Evolutionary conservation across 139 green algal species (phyloP).

Genomic region (Micromonas pusilla): DNA sequence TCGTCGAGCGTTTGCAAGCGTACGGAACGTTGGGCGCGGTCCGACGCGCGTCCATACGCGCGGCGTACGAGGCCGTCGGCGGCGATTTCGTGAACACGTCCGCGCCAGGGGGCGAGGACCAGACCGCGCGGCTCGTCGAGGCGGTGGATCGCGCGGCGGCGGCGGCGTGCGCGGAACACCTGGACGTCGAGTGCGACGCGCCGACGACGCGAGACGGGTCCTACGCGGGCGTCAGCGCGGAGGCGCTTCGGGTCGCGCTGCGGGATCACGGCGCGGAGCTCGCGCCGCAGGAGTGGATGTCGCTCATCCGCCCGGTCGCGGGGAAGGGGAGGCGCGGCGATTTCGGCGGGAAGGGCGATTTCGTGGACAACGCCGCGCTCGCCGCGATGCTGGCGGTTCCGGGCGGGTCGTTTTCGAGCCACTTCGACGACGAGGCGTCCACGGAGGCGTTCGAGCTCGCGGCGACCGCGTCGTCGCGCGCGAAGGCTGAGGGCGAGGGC

Average conservation of each 20-base stretch:
- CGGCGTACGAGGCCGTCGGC: neutral
- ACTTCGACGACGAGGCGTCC: too few relatives aligned
- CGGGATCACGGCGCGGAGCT: slow-evolving; percentile 5
- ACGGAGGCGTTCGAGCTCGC: too few relatives aligned
- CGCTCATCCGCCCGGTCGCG: neutral
- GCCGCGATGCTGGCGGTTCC: neutral
- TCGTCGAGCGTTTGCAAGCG: neutral
- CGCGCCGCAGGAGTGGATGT: neutral
- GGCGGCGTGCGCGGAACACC: neutral
- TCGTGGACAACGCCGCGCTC: neutral
- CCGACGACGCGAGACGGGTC: neutral
- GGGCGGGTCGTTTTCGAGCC: neutral
- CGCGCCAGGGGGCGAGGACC: too few relatives aligned
- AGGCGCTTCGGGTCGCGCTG: neutral
- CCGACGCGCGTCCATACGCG: neutral
- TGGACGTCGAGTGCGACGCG: neutral
- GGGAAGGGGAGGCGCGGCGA: neutral
- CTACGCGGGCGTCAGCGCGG: neutral
- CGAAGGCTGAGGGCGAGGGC: neutral
- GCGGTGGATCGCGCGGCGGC: neutral
- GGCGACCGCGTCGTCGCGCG: too few relatives aligned
- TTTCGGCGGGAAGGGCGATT: neutral
- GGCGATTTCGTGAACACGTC: neutral
- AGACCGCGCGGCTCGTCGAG: neutral
- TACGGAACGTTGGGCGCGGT: slow-evolving; percentile 7